A percentile compares a stretch with the other conserved stretches of the same genome.
Conservation (phyloP, 495 filamentous ascomycete genomes). For the Podospora tetraspora region DNA sequence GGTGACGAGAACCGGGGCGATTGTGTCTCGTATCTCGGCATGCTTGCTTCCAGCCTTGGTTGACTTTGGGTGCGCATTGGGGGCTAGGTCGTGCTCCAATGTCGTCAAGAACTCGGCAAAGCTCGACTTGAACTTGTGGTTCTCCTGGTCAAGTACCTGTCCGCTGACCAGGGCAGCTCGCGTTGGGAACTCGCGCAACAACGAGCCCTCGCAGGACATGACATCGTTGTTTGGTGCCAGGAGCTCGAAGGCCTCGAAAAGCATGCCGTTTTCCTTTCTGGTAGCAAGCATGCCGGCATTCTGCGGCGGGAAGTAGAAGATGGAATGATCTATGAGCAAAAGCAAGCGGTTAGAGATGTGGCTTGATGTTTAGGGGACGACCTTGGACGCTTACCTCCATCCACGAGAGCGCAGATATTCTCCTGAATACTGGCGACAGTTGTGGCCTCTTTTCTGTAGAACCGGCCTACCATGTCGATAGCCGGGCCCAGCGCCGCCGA, state of each 20-base stretch:
- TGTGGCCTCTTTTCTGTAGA: background rate
- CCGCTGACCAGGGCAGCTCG: slow-evolving; percentile 35
- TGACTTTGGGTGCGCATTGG: slow-evolving; percentile 34
- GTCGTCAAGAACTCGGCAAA: slow-evolving; percentile 33
- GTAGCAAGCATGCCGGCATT: slow-evolving; percentile 56
- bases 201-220: slow-evolving; percentile 39
- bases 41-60: slow-evolving; percentile 37
- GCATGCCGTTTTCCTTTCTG: slow-evolving; percentile 23
- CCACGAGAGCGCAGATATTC: slow-evolving; percentile 6
- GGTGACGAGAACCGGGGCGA: slow-evolving; percentile 50
- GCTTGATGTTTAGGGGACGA: background rate
- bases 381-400: slow-evolving; percentile 17
- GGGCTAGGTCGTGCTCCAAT: slow-evolving; percentile 33
- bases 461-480: background rate
- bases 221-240: slow-evolving; percentile 45
- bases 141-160: background rate
- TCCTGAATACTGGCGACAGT: background rate
- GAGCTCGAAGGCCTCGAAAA: slow-evolving; percentile 54
- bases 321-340: slow-evolving; percentile 15
- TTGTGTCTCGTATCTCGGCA: slow-evolving; percentile 50
- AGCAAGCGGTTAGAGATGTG: background rate
- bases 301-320: slow-evolving; percentile 48
- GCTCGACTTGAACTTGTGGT: background rate
- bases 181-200: slow-evolving; percentile 37
- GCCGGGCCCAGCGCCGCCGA: background rate